Evolutionary conservation across 352 stramenopile genomes (phyloP), one percentile per base, ranked within the genome.

Genomic region (Aphanomyces invadans): DNA sequence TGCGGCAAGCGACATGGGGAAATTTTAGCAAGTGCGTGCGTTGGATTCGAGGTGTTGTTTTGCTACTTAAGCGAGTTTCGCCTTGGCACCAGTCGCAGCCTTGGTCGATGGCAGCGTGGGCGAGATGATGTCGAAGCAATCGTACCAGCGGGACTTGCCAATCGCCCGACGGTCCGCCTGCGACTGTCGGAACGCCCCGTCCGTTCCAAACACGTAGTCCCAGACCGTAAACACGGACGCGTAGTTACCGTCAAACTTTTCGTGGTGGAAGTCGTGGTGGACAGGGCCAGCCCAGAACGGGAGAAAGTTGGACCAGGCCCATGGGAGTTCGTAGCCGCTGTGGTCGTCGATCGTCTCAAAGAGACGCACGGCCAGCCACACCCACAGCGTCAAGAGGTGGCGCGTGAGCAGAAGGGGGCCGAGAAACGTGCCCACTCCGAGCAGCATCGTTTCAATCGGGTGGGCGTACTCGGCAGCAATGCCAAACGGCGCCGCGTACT

Each of bases 181-280:
- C 19, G 52, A 9, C 3, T 23, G n/a, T 21, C 63, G 52, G 38
- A 70, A 70, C 12, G 32, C 63, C 21, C 31, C 44, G 39, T 70
- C 63, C 7, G 63, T 70, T 11, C 63, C 63, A 70, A 70, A 70
- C 29, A 70, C 39, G 19, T 39, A 55, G 32, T 70, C 63, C 63
- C 63, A 70, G n/a, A 70, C 48, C 19, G 63, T 70, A 54, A 70
- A 70, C 15, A 70, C 63, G 26, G 63, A 70, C 17, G 63, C 33
- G 55, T 70, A 70, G 63, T 70, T 70, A 29, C 51, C 63, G 26
- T 70, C 51, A 66, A 70, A 70, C 45, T 70, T 70, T 65, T 70
- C 56, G 36, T 70, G 63, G 55, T 70, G 63, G 38, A 65, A 70
- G 55, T 70, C 63, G 28, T 70, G 63, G 51, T 70, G 63, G 17